A percentile compares a stretch with the other conserved stretches of the same genome.
Evolutionary conservation across 2,329 filamentous ascomycete genomes (phyloP).

Genomic region (Corinectria fuckeliana): DNA sequence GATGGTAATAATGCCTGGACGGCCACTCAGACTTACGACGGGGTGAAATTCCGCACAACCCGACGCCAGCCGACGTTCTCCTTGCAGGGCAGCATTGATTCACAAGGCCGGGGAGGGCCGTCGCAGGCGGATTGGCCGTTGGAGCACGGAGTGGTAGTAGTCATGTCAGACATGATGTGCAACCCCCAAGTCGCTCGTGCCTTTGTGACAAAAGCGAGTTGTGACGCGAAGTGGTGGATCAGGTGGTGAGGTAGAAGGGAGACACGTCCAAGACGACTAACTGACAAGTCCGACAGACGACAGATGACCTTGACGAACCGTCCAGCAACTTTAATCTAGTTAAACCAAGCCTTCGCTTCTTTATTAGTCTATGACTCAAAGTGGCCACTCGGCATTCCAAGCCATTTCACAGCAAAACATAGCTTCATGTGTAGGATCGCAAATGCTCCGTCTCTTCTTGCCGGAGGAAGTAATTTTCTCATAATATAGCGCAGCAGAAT

Average conservation of each 20-base stretch:
- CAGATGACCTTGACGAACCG: background rate
- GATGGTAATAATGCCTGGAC: background rate
- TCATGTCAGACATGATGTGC: conserved; percentile 27
- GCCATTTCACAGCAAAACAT: background rate
- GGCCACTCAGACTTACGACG: conserved; percentile 50
- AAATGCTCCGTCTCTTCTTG: background rate
- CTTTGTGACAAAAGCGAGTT: background rate
- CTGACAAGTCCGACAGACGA: background rate
- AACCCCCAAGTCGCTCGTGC: background rate
- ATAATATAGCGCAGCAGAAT: background rate
- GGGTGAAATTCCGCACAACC: conserved; percentile 60
- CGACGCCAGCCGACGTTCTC: conserved; percentile 51
- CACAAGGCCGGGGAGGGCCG: conserved; percentile 21
- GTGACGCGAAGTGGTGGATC: conserved; percentile 24
- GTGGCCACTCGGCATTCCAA: background rate
- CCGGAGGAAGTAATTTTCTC: conserved; percentile 7
- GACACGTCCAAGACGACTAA: background rate
- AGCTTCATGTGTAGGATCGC: background rate
- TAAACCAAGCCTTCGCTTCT: background rate
- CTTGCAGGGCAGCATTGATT: conserved; percentile 36
- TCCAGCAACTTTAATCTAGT: conserved; percentile 8
- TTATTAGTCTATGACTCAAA: conserved; percentile 7
- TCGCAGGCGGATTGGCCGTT: conserved; percentile 16
- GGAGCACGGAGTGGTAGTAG: conserved; percentile 15
- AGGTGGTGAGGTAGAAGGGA: background rate